Evolutionary conservation across 2,329 filamentous ascomycete species (phyloP).

Genomic region (Nothopassalora personata): DNA sequence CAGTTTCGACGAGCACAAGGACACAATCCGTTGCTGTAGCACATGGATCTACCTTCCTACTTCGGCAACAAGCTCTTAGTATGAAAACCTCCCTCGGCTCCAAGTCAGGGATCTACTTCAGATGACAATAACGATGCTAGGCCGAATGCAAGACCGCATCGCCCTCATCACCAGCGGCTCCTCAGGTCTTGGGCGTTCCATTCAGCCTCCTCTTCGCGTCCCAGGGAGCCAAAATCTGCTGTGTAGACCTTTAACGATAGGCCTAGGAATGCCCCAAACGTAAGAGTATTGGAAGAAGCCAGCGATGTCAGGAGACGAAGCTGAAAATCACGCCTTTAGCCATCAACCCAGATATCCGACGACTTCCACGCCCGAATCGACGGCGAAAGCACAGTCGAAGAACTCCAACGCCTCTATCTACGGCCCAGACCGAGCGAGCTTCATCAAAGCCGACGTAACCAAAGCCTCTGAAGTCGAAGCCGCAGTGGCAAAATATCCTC

Average conservation of each 20-base stretch:
- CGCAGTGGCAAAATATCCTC: conserved; percentile 21
- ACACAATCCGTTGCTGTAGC: neutral
- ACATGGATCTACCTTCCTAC: neutral
- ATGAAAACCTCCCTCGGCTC: neutral
- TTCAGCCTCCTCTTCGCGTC: conserved; percentile 27
- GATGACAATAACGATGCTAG: neutral
- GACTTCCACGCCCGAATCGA: conserved; percentile 26
- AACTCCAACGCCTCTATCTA: conserved; percentile 19
- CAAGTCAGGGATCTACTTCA: too few species aligned
- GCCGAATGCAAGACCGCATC: conserved; percentile 17
- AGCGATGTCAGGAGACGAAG: neutral
- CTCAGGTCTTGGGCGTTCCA: conserved; percentile 31
- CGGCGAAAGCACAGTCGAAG: conserved; percentile 13
- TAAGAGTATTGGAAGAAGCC: neutral
- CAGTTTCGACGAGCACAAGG: too few species aligned
- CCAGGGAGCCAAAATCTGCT: conserved; percentile 29
- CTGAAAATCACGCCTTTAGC: neutral
- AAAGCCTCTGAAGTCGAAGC: conserved; percentile 24
- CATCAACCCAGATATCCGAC: conserved; percentile 30
- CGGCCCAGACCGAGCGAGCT: conserved; percentile 20
- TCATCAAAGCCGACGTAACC: conserved; percentile 32
- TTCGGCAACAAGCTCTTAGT: neutral
- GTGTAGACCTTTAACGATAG: conserved; percentile 31
- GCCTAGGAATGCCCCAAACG: conserved; percentile 28
- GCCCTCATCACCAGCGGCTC: conserved; percentile 28